Conservation (phyloP, 2,329 filamentous ascomycete genomes). For the Claviceps maximensis region DNA sequence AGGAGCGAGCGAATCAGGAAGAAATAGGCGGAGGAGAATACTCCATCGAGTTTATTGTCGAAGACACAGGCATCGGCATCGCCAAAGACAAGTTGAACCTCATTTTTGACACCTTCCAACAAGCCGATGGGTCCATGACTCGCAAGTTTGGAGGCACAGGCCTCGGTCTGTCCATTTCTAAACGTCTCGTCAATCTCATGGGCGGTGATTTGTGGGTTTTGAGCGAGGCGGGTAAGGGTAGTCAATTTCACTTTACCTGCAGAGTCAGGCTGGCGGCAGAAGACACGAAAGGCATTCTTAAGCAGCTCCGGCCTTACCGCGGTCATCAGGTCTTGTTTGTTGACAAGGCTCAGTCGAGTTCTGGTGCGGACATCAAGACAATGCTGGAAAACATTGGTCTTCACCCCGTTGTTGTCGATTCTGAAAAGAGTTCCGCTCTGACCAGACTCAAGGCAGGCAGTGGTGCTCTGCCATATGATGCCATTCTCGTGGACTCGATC, state of each 20-base stretch:
- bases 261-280: conserved; percentile 73
- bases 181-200: conserved; percentile 90
- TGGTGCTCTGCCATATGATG: conserved; percentile 66
- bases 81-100: conserved; percentile 88
- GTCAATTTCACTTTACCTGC: conserved; percentile 94
- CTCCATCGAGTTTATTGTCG: conserved; percentile 88
- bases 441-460: conserved; percentile 35
- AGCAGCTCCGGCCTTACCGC: conserved; percentile 79
- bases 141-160: conserved; percentile 92
- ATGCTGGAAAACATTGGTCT: conserved; percentile 73
- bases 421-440: conserved; percentile 51
- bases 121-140: conserved; percentile 93
- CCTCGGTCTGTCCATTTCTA: conserved; percentile 86
- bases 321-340: conserved; percentile 90
- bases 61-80: conserved; percentile 94
- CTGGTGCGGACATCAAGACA: conserved; percentile 58
- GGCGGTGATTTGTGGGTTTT: conserved; percentile 93
- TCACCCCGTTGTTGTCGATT: conserved; percentile 70
- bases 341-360: conserved; percentile 73
- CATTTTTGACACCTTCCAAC: conserved; percentile 98
- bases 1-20: conserved; percentile 48
- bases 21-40: conserved; percentile 62
- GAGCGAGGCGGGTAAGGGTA: conserved; percentile 81
- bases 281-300: conserved; percentile 64
- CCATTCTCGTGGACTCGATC: conserved; percentile 90